These are phyloP conservation scores for Tricharina praecox DNA, from an alignment of 495 filamentous ascomycete genomes.

Conservation along the genomic window DNA sequence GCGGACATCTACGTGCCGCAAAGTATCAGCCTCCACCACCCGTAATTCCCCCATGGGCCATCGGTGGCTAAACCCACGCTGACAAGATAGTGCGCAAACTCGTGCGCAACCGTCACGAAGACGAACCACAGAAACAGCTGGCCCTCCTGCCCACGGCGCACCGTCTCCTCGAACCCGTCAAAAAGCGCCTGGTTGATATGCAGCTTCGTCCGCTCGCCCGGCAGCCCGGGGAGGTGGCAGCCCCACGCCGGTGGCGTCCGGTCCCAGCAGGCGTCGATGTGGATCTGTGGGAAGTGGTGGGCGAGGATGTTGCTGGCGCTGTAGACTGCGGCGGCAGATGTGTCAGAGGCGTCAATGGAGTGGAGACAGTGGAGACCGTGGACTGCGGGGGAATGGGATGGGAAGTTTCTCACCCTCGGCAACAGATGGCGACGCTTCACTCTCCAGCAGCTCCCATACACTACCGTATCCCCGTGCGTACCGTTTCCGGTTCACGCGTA, in stretches of 20 bases:
- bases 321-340: not conserved
- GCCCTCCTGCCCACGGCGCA: not conserved
- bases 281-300: not conserved
- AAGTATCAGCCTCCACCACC: too few relatives aligned
- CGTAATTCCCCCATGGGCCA: too few relatives aligned
- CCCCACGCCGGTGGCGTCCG: not conserved
- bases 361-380: not conserved
- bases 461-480: not conserved
- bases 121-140: not conserved
- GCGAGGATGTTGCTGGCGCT: not conserved
- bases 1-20: too few relatives aligned
- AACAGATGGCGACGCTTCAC: not conserved
- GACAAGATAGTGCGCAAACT: not conserved
- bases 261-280: not conserved
- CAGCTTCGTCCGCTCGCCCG: not conserved
- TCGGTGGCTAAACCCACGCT: not conserved
- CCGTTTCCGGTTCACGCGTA: not conserved
- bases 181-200: not conserved
- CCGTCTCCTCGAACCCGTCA: not conserved
- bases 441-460: not conserved
- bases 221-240: not conserved
- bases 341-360: too few relatives aligned
- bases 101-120: not conserved
- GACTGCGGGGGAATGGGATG: not conserved
- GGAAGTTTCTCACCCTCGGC: not conserved